Evolutionary conservation across 2,329 filamentous ascomycete species (phyloP).

Genomic region (Cladosporium sphaerospermum): DNA sequence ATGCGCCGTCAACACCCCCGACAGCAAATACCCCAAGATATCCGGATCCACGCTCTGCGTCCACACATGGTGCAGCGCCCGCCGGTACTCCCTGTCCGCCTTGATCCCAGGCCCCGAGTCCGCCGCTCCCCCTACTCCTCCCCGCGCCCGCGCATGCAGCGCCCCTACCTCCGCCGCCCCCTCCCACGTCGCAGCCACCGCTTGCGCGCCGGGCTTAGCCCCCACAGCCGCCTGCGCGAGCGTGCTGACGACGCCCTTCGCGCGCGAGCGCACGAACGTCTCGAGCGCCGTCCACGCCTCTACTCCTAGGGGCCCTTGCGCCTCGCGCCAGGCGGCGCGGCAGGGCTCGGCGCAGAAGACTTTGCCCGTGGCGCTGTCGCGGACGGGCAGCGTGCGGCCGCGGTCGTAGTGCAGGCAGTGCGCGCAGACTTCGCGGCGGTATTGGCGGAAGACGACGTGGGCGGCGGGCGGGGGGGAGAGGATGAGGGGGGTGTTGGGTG

Average conservation of each 20-base stretch:
- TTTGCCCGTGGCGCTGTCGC: conserved; percentile 38
- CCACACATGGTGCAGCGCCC: conserved; percentile 13
- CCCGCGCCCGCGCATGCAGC: neutral
- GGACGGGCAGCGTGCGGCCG: conserved; percentile 36
- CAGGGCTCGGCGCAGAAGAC: conserved; percentile 39
- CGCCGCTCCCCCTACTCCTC: neutral
- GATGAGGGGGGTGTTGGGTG: conserved; percentile 32
- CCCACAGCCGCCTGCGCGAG: neutral
- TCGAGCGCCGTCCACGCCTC: conserved; percentile 26
- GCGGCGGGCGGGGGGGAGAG: conserved; percentile 34
- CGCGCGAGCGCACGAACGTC: conserved; percentile 18
- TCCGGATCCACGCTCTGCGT: conserved; percentile 26
- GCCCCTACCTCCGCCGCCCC: conserved; percentile 15
- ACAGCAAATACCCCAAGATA: conserved; percentile 38
- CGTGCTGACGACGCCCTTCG: conserved; percentile 12
- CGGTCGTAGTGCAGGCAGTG: conserved; percentile 42
- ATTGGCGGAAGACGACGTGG: conserved; percentile 39
- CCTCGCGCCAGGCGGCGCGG: conserved; percentile 29
- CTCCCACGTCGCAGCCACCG: conserved; percentile 16
- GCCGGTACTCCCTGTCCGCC: conserved; percentile 10
- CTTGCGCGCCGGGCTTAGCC: conserved; percentile 5
- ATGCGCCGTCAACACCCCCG: conserved; percentile 32
- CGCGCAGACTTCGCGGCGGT: conserved; percentile 44
- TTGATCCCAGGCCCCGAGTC: conserved; percentile 8
- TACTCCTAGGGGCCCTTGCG: conserved; percentile 24